Evolutionary conservation across 345 rosid species (phyloP), one percentile per base, ranked within the genome.

Genomic region (Odontarrhena argentea): DNA sequence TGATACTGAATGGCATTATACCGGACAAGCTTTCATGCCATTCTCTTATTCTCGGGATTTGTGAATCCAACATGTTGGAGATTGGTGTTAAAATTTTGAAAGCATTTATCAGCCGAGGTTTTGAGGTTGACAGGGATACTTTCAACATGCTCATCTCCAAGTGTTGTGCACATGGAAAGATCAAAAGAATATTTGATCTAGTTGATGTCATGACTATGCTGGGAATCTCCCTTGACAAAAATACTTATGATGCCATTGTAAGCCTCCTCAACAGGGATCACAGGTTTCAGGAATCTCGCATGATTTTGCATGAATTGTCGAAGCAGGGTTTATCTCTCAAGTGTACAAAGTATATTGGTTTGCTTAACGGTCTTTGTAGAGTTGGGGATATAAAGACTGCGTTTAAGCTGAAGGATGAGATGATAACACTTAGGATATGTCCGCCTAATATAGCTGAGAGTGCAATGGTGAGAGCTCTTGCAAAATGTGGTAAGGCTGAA

Each of bases 381-480:
- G 72, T 50, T 59, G 88, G 91, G 66, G 74, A 86, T 77, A 61
- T 82, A 59, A 62, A 78, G 74, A 75, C 76, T 43, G 98, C 92
- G 36, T 81, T 87, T 73, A 59, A 25, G 78, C 45, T 92, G 67
- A 92, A 78, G 75, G 86, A 89, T 51, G 90, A 87, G 77, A 86
- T 92, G 93, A 68, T 71, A 69, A 63, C 75, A 43, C 58, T 64
- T 49, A 79, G 81, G 50, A 63, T 77, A 36, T 58, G 71, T 77
- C 71, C 88, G 6, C 51, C 11, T 34, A 82, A 78, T 67, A 86
- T 87, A 75, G 96, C 89, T 44, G 96, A 87, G 79, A 87, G 97
- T 77, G 88, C 97, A 55, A 59, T 89, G 77, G 86, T 89, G n/a
- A 83, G 96, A 81, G 97, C 83, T 5, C 84, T 92, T 70, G 96